Conservation (phyloP, 2,329 filamentous ascomycete genomes). For the Teratosphaeria zuluensis region DNA sequence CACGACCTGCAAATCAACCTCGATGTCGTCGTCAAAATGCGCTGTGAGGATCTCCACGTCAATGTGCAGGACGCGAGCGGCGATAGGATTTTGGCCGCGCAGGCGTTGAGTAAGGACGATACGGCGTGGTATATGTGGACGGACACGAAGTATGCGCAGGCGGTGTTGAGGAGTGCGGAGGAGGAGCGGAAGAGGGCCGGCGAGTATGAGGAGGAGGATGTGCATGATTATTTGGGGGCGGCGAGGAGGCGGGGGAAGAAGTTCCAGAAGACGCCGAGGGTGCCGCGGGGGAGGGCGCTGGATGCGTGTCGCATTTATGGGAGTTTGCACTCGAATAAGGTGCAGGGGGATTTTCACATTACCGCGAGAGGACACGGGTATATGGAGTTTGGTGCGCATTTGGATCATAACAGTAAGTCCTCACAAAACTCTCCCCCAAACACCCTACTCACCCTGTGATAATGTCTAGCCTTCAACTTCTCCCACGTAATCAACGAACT, state of each 20-base stretch:
- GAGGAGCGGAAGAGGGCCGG: slow-evolving; percentile 32
- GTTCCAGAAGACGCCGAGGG: slow-evolving; percentile 62
- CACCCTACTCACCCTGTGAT: neutral
- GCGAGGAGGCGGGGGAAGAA: slow-evolving; percentile 56
- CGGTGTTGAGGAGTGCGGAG: slow-evolving; percentile 48
- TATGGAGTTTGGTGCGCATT: slow-evolving; percentile 64
- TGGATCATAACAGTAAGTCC: slow-evolving; percentile 67
- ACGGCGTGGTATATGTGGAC: slow-evolving; percentile 80
- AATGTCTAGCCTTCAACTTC: slow-evolving; percentile 75
- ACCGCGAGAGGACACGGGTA: slow-evolving; percentile 96
- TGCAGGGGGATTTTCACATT: slow-evolving; percentile 96
- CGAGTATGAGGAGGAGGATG: slow-evolving; percentile 59
- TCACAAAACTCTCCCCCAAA: neutral
- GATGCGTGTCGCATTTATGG: slow-evolving; percentile 87
- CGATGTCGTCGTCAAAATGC: slow-evolving; percentile 85
- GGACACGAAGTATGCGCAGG: slow-evolving; percentile 53
- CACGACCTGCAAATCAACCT: slow-evolving; percentile 89
- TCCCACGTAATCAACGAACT: slow-evolving; percentile 92
- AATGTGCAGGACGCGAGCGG: slow-evolving; percentile 95
- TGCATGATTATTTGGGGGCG: slow-evolving; percentile 77
- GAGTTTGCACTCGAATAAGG: slow-evolving; percentile 85
- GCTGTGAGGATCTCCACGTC: slow-evolving; percentile 77
- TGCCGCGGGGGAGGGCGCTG: slow-evolving; percentile 39
- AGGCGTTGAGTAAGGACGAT: slow-evolving; percentile 61
- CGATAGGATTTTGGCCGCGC: slow-evolving; percentile 77